Evolutionary conservation across 2,329 filamentous ascomycete species (phyloP).

Genomic region (Penicillium sp.): DNA sequence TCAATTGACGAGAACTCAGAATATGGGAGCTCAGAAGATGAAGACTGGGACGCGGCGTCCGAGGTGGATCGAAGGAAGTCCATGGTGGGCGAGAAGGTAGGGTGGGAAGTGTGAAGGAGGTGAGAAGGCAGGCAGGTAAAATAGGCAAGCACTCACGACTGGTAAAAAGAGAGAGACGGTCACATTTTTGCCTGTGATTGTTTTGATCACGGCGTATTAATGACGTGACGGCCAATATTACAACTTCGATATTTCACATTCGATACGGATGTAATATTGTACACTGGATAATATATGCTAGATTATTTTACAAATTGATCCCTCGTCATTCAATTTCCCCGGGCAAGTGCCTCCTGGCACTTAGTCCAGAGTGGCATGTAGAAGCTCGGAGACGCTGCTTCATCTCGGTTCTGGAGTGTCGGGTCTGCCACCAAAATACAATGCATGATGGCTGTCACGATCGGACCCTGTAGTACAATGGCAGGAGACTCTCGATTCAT

Average conservation of each 20-base stretch:
- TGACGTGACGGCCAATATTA: too few species aligned
- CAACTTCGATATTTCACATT: background rate
- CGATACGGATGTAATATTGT: conserved; percentile 3
- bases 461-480: conserved; percentile 44
- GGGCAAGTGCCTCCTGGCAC: conserved; percentile 21
- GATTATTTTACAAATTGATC: conserved; percentile 10
- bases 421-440: conserved; percentile 59
- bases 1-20: too few species aligned
- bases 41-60: too few species aligned
- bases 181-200: too few species aligned
- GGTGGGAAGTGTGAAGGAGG: too few species aligned
- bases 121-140: too few species aligned
- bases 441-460: conserved; percentile 51
- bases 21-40: too few species aligned
- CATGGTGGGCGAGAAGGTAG: too few species aligned
- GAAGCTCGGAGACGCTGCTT: conserved; percentile 14
- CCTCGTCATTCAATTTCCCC: background rate
- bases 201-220: too few species aligned
- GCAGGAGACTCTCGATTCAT: conserved; percentile 57
- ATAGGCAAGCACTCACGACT: too few species aligned
- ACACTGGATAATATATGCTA: conserved; percentile 11
- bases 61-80: too few species aligned
- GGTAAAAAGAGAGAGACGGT: too few species aligned
- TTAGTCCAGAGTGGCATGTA: conserved; percentile 24
- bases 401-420: conserved; percentile 39